Evolutionary conservation across 148 eudicot genomes (phyloP).

Genomic region (Persicaria maculosa): DNA sequence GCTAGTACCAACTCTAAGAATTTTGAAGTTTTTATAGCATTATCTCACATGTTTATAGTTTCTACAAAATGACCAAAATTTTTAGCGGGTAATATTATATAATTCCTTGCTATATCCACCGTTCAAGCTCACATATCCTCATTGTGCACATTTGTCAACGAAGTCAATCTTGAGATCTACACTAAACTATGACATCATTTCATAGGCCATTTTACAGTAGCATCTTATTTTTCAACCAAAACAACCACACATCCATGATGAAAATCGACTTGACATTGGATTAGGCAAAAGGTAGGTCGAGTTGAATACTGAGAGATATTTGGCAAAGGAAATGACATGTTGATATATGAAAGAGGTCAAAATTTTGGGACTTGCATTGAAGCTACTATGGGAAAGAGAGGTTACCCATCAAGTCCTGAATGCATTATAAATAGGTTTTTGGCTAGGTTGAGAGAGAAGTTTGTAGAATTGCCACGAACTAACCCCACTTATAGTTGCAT

Average conservation of each 20-base stretch:
- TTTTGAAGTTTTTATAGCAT: neutral
- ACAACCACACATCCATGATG: neutral
- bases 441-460: no score
- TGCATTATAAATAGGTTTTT: neutral
- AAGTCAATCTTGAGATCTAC: no score
- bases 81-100: neutral
- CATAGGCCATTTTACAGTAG: neutral
- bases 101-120: neutral
- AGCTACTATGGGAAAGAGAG: neutral
- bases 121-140: neutral
- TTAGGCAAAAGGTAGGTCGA: neutral
- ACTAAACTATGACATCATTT: no score
- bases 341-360: neutral
- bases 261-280: neutral
- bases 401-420: neutral
- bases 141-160: neutral
- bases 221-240: neutral
- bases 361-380: neutral
- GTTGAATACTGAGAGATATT: neutral
- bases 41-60: neutral
- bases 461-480: no score
- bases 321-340: neutral
- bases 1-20: neutral
- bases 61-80: neutral
- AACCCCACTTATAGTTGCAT: no score